Conservation (phyloP, 2,329 filamentous ascomycete species). For the Fusarium chuoi region DNA sequence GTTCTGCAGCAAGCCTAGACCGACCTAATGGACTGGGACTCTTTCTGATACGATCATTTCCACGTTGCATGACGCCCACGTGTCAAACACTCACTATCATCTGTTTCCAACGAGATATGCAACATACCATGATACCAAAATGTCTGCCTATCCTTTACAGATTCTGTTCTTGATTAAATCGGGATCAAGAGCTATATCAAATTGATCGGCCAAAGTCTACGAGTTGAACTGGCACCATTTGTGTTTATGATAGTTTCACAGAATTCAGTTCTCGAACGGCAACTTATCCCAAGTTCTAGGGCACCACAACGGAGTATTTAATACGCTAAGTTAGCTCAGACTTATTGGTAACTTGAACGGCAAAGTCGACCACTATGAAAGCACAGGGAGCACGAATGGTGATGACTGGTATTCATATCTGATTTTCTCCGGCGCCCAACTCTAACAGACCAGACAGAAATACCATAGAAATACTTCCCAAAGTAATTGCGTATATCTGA, state of each 20-base stretch:
- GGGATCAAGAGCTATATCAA: fast-evolving
- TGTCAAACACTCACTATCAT: neutral
- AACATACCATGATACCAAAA: too few relatives aligned
- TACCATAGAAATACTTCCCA: neutral
- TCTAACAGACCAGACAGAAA: neutral
- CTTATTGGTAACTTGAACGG: neutral
- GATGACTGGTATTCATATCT: neutral
- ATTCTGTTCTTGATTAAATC: neutral
- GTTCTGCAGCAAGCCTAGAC: neutral
- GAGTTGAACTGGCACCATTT: too few relatives aligned
- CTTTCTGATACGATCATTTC: neutral
- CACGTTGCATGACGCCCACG: neutral
- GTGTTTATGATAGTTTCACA: neutral
- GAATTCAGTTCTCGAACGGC: neutral
- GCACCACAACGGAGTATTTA: neutral
- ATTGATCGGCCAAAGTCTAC: neutral
- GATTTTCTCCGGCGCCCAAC: neutral
- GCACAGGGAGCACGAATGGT: neutral
- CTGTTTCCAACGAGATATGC: too few relatives aligned
- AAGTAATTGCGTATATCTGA: neutral
- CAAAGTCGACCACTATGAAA: neutral
- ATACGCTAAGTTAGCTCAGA: neutral
- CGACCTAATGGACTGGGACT: neutral
- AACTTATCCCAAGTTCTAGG: neutral
- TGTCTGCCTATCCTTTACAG: neutral